Percentiles rank a stretch among this genome's conserved stretches.
Evolutionary conservation across 2,329 filamentous ascomycete species (phyloP).

Genomic region (Fusarium fujikuroi): DNA sequence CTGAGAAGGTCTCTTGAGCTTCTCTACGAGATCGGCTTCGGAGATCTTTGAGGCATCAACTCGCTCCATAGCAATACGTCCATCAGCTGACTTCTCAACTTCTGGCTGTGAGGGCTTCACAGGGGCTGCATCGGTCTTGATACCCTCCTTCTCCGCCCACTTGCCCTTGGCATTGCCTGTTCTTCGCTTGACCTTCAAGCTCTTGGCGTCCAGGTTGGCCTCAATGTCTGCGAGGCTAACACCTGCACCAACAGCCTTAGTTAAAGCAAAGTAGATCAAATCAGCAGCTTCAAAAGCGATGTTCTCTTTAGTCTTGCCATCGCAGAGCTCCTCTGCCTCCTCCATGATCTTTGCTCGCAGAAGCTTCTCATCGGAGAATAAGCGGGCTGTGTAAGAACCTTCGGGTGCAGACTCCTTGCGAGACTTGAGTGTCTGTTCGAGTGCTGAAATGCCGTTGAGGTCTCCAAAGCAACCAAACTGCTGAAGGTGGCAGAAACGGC

Average conservation of each 20-base stretch:
- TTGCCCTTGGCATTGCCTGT: slow-evolving; percentile 94
- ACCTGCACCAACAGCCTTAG: slow-evolving; percentile 86
- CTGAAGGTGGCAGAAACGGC: slow-evolving; percentile 92
- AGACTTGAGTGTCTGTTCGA: slow-evolving; percentile 86
- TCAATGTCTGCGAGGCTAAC: slow-evolving; percentile 91
- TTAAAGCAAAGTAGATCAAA: slow-evolving; percentile 93
- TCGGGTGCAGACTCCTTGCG: slow-evolving; percentile 85
- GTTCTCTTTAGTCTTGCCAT: slow-evolving; percentile 83
- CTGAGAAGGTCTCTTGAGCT: slow-evolving; percentile 89
- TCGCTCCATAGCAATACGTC: slow-evolving; percentile 83
- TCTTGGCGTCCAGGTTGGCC: slow-evolving; percentile 92
- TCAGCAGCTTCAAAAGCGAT: slow-evolving; percentile 96
- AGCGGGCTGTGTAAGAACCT: slow-evolving; percentile 91
- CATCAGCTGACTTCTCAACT: slow-evolving; percentile 52
- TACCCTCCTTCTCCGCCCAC: slow-evolving; percentile 86
- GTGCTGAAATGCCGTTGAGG: slow-evolving; percentile 79
- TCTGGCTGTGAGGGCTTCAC: slow-evolving; percentile 47
- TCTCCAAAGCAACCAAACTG: slow-evolving; percentile 94
- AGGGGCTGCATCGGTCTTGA: slow-evolving; percentile 57
- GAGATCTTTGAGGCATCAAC: slow-evolving; percentile 75
- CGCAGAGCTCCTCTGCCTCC: slow-evolving; percentile 93
- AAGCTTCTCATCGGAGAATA: slow-evolving; percentile 92
- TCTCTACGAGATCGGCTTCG: slow-evolving; percentile 73
- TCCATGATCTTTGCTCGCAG: slow-evolving; percentile 97
- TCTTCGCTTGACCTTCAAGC: slow-evolving; percentile 91